phyloP scores from a whole-genome alignment of 345 rosid species.

The Populus ilicifolia region DNA sequence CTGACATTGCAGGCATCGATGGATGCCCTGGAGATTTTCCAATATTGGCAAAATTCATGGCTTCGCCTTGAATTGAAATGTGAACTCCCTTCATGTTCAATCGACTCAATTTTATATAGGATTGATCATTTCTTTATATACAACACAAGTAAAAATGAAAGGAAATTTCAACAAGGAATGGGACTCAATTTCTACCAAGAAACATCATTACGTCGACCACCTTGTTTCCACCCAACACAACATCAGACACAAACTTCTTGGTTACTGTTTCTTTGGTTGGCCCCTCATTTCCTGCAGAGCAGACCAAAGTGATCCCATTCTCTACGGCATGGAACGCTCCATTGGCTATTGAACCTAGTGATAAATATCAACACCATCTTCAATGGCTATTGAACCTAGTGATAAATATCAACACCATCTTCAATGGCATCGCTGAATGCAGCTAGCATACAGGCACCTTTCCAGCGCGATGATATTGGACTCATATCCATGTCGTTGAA shows the following conservation, averaged over 20 bases:
- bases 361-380: conserved; percentile 75
- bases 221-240: conserved; percentile 57
- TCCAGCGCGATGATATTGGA: conserved; percentile 61
- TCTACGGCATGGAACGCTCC: conserved; percentile 80
- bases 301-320: conserved; percentile 63
- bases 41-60: conserved; percentile 54
- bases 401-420: conserved; percentile 75
- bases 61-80: conserved; percentile 52
- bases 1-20: conserved; percentile 50
- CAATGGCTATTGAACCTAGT: conserved; percentile 53
- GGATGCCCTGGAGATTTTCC: conserved; percentile 49
- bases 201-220: conserved; percentile 47
- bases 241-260: conserved; percentile 67
- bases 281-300: conserved; percentile 82
- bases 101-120: background rate
- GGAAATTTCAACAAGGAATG: background rate
- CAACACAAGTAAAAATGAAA: background rate
- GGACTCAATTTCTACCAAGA: background rate
- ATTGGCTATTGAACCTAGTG: conserved; percentile 62
- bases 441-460: conserved; percentile 72
- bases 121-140: no score
- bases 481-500: conserved; percentile 60
- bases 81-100: background rate
- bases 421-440: conserved; percentile 75
- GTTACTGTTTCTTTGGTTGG: conserved; percentile 47